A percentile compares a stretch with the other conserved stretches of the same genome.
phyloP scores from a whole-genome alignment of 1,139 yeast genomes.

The Taphrina deformans region DNA sequence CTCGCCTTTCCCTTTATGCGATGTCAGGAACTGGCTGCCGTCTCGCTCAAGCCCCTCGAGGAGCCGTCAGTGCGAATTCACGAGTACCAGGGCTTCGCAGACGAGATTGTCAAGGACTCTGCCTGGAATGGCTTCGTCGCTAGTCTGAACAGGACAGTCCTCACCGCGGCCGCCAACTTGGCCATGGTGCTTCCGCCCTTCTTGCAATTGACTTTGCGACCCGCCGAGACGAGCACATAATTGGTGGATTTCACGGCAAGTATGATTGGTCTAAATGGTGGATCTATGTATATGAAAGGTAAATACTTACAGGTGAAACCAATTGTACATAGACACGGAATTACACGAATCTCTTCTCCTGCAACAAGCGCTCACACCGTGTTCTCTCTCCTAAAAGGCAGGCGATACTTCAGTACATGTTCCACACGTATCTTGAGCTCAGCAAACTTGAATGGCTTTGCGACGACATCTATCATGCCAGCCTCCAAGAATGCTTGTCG shows the following conservation, averaged over 20 bases:
- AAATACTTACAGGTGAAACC: not conserved
- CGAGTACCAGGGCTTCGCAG: not conserved
- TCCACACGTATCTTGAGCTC: conserved; percentile 17
- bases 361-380: not conserved
- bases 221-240: not conserved
- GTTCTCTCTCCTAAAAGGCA: not conserved
- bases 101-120: conserved; percentile 16
- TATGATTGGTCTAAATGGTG: not conserved
- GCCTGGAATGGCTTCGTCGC: conserved; percentile 18
- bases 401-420: conserved; percentile 1
- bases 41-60: conserved; percentile 17
- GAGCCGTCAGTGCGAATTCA: conserved; percentile 4
- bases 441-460: conserved; percentile 32
- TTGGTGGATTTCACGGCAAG: not conserved
- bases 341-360: not conserved
- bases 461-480: conserved; percentile 28
- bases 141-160: not conserved
- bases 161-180: not conserved
- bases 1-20: conserved; percentile 9
- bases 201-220: not conserved
- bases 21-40: conserved; percentile 11
- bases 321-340: not conserved
- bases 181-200: not conserved
- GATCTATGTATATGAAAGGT: not conserved
- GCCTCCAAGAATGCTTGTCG: conserved; percentile 20